Evolutionary conservation across 768 basidiomycete genomes (phyloP), one percentile per base, ranked within the genome.

Genomic region (Leccinum boreale): DNA sequence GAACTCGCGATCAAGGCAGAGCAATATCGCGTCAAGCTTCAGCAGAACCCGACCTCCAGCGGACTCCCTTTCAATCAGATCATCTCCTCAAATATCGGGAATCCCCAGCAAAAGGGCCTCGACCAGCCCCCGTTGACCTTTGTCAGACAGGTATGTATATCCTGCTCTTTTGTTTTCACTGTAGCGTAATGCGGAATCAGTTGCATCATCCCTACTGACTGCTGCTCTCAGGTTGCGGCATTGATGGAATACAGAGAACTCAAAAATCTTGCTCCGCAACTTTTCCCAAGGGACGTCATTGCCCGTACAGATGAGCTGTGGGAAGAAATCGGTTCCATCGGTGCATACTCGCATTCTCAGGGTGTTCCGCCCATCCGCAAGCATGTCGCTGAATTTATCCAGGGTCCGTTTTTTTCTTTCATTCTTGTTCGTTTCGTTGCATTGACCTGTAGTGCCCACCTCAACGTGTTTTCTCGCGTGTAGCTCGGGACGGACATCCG

Each of bases 1-100:
- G 95, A 96, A 75, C 86, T 98, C 62, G 94, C 96, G 4, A 91
- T 98, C 77, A 92, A 90, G 71, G 93, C 96, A 0, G 94, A 98
- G 73, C 77, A 84, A 53, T 86, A 90, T 64, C 82, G 89, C 55
- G 86, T 87, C 52, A 74, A 79, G 64, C 83, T 98, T 68, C 82
- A 85, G 73, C 73, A 79, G 56, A 75, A 76, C 23, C 69, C 66
- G 15, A 42, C 31, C 3, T 14, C 77, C 57, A 75, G 82, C 62
- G 78, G 77, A 19, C 80, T 98, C 15, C 93, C 94, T 15, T 99
- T 98, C 74, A 82, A 85, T 70, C 83, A 85, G 65, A 81, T 98
- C 73, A 96, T 97, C 72, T 89, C 85, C 28, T 92, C 93, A 60
- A 99, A 98, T 76, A 99, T 99, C 59, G 96, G 96, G 10, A 98